Percentiles rank a stretch among this genome's conserved stretches.
These are phyloP conservation scores for Penicillium sp. DNA, from an alignment of 2,329 filamentous ascomycete genomes.

Conservation along the genomic window DNA sequence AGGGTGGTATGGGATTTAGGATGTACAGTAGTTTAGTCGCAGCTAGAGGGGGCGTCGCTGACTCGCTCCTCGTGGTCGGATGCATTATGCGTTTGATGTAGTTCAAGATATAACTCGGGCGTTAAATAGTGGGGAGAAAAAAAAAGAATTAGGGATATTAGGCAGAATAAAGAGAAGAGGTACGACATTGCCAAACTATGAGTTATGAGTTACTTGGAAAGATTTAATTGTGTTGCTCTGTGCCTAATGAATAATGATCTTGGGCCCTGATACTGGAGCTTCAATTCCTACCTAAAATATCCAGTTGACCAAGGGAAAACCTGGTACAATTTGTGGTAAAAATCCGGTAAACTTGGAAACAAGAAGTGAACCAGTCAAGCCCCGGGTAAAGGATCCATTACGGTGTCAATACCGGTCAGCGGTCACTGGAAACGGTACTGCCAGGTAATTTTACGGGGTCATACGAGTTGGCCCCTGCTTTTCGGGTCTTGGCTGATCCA, in stretches of 20 bases:
- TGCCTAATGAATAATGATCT: not conserved
- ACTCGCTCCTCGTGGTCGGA: not conserved
- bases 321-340: not conserved
- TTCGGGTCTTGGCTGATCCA: conserved; percentile 4
- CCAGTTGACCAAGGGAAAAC: not conserved
- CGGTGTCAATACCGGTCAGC: conserved; percentile 11
- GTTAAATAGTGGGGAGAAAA: not conserved
- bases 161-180: not conserved
- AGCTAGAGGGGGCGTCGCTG: not conserved
- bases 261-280: not conserved
- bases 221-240: not conserved
- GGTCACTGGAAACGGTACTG: conserved; percentile 1
- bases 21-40: not conserved
- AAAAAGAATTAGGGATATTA: not conserved
- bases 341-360: too few relatives aligned
- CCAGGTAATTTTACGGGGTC: conserved; percentile 12
- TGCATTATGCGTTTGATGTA: not conserved
- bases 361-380: not conserved
- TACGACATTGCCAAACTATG: not conserved
- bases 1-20: not conserved
- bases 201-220: not conserved
- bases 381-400: not conserved
- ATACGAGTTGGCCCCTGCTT: conserved; percentile 9
- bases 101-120: not conserved
- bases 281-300: conserved; percentile 1